Evolutionary conservation across 352 stramenopile species (phyloP), one percentile per base, ranked within the genome.

Genomic region (Phytophthora sojae): DNA sequence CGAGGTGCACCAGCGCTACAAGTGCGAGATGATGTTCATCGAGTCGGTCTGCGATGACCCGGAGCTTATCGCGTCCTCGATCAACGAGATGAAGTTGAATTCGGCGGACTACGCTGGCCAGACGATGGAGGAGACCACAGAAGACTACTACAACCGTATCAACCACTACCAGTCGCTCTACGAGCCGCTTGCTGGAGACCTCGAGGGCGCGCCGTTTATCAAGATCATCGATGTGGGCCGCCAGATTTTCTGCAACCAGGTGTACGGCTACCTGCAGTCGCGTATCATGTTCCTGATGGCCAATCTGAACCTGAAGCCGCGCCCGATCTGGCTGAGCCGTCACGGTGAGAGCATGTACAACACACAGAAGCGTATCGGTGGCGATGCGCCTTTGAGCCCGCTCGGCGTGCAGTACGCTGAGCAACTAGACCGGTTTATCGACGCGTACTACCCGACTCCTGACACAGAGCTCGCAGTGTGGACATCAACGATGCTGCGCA

Each of bases 261-360:
- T 96, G 69, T 91, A 94, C 64, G 88, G 88, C 37, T 94, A 96
- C 73, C 69, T 95, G 49, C 86, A 94, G 82, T 94, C 86, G 60
- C 85, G 86, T 17, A 95, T 99, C 66, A 96, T 98, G 73, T 97
- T 98, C 69, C 95, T 99, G 73, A 93, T 99, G 73, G 97, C 96
- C 66, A 99, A 99, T 65, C 75, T 99, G 47, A 96, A 99, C 65
- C 91, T 97, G 19, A 86, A 96, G 23, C 94, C 95, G 52, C 90
- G 97, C 14, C 95, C 94, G 8, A 99, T 99, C 75, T 99, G 97
- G 85, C 87, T 99, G 45, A 98, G 94, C 57, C 93, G 97, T 49
- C 97, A 99, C 77, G 97, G 97, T 39, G 96, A 99, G 85, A 98
- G 93, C 35, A 95, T 99, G 83, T 99, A 99, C 86, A 99, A 99